phyloP scores from a whole-genome alignment of 176 grass and related monocot species.

The Secale cereale region DNA sequence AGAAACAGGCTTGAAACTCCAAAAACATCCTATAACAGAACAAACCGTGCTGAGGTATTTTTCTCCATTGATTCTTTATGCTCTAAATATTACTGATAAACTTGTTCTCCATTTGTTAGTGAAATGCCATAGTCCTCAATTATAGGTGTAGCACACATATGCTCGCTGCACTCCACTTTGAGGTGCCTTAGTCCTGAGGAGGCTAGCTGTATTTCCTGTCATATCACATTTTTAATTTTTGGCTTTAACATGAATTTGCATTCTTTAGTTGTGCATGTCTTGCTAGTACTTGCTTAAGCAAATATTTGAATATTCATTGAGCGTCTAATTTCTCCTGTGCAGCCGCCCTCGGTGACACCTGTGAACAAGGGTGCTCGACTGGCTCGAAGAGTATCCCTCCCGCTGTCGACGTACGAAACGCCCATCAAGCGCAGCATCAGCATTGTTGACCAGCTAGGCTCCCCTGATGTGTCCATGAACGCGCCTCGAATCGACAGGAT shows the following conservation, averaged over 20 bases:
- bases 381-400: constrained; percentile 59
- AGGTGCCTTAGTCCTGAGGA: no score
- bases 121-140: not conserved
- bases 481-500: constrained; percentile 88
- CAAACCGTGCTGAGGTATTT: constrained; percentile 61
- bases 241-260: not conserved
- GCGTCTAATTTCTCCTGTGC: not conserved
- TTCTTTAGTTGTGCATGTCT: not conserved
- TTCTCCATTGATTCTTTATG: not conserved
- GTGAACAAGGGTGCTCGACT: constrained; percentile 23
- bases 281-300: not conserved
- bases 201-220: no score
- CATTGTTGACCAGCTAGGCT: constrained; percentile 50
- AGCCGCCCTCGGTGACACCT: constrained; percentile 29
- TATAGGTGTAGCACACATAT: not conserved
- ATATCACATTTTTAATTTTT: not conserved
- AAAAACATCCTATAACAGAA: constrained; percentile 52
- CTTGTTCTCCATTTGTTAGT: not conserved
- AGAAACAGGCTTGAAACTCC: constrained; percentile 55
- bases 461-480: constrained; percentile 77
- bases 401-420: constrained; percentile 42
- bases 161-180: not conserved
- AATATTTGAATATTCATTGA: not conserved
- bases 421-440: constrained; percentile 36
- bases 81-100: not conserved